Conservation (phyloP, 495 filamentous ascomycete species). For the Penicillium cataractarum region DNA sequence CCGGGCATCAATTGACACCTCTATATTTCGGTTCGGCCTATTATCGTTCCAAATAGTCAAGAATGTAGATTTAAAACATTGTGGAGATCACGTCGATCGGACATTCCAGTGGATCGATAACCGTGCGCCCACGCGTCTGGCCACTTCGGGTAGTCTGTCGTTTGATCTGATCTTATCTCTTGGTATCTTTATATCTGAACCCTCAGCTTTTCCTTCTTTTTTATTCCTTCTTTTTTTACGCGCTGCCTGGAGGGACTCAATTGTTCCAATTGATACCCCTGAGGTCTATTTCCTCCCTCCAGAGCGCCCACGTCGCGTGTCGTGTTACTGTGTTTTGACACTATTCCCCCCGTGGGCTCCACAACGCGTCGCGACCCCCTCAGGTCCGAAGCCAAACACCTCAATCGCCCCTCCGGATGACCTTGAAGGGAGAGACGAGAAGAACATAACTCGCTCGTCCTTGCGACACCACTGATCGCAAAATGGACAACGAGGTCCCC, state of each 20-base stretch:
- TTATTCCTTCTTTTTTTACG: neutral
- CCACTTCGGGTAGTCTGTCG: conserved; percentile 16
- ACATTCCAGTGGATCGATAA: conserved; percentile 26
- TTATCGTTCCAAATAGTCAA: neutral
- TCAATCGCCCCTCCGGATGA: conserved; percentile 10
- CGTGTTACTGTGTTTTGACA: conserved; percentile 13
- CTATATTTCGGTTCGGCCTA: neutral
- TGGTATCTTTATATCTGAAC: conserved; percentile 1
- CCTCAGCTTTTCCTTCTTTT: neutral
- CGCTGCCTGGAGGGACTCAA: neutral
- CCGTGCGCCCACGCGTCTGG: conserved; percentile 30
- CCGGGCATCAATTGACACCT: conserved; percentile 21
- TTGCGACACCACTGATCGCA: conserved; percentile 11
- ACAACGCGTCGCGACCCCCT: conserved; percentile 25
- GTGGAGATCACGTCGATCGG: conserved; percentile 28
- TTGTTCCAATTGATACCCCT: neutral
- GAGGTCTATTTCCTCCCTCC: neutral
- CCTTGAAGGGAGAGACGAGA: neutral
- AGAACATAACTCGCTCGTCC: neutral
- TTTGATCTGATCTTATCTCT: conserved; percentile 36
- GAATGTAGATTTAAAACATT: conserved; percentile 11
- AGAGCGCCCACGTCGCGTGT: conserved; percentile 17
- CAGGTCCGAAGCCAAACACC: conserved; percentile 7
- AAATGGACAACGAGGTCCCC: conserved; percentile 51
- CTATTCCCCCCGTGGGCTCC: conserved; percentile 16